phyloP scores from a whole-genome alignment of 2,329 filamentous ascomycete genomes.

The Sporothrix dimorphospora region DNA sequence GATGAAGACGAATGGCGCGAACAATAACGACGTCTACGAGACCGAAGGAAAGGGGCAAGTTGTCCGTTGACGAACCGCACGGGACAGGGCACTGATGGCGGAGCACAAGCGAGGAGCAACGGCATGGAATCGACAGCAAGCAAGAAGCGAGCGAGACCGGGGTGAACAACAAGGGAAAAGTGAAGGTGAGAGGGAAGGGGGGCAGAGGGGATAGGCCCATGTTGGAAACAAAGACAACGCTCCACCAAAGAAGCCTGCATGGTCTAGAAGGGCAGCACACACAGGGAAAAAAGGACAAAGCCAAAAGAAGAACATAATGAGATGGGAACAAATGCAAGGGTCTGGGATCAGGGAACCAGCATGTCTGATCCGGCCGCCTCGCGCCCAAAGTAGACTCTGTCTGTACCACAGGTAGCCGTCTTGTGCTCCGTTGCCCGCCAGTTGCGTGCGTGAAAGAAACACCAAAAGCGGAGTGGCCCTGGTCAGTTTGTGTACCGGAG shows the following conservation, averaged over 20 bases:
- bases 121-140: not conserved
- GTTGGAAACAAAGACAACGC: constrained; percentile 3
- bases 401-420: constrained; percentile 21
- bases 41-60: not conserved
- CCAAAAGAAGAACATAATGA: not conserved
- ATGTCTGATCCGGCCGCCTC: constrained; percentile 6
- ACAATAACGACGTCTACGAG: not conserved
- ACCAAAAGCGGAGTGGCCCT: not conserved
- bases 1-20: not conserved
- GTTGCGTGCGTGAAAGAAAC: constrained; percentile 24
- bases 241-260: not conserved
- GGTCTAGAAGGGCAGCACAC: not conserved
- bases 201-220: not conserved
- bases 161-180: not conserved
- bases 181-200: not conserved
- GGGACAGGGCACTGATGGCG: not conserved
- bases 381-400: constrained; percentile 20
- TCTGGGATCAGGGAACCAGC: not conserved
- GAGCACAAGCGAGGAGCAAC: constrained; percentile 18
- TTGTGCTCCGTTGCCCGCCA: constrained; percentile 5
- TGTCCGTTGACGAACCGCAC: not conserved
- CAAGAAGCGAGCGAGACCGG: not conserved
- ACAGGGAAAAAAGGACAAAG: not conserved
- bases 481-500: not conserved
- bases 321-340: not conserved